phyloP scores from a whole-genome alignment of 2,329 filamentous ascomycete species.

The Aspergillus sp. region DNA sequence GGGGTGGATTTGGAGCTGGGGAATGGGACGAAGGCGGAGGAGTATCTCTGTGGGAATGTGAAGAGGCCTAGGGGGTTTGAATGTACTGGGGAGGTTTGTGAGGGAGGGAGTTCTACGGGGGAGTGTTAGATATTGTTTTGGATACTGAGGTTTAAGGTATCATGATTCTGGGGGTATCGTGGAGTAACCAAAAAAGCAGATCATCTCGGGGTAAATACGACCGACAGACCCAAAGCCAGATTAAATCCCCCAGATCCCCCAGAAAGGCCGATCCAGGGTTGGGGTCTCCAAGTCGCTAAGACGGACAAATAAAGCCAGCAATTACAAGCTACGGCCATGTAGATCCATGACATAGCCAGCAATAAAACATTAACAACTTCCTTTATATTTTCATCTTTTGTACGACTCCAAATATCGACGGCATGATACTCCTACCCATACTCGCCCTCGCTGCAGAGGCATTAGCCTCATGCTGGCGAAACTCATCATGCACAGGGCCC shows the following conservation, averaged over 20 bases:
- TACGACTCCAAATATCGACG: too few species aligned
- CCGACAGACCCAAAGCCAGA: background rate
- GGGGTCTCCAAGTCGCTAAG: background rate
- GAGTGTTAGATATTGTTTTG: conserved; percentile 18
- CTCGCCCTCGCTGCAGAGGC: background rate
- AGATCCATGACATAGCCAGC: too few species aligned
- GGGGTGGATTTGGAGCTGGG: conserved; percentile 18
- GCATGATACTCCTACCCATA: background rate
- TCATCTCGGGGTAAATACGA: background rate
- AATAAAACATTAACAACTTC: too few species aligned
- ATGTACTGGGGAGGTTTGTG: conserved; percentile 25
- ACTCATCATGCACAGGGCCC: conserved; percentile 55
- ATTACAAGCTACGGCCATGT: background rate
- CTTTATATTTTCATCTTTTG: too few species aligned
- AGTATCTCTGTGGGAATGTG: conserved; percentile 30
- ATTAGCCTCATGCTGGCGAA: conserved; percentile 51
- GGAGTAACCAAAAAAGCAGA: background rate
- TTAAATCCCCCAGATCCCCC: background rate
- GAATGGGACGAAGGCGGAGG: conserved; percentile 19
- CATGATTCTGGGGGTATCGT: background rate
- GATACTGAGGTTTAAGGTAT: too few species aligned
- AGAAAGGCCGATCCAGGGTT: background rate
- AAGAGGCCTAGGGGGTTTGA: conserved; percentile 20
- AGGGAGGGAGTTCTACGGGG: conserved; percentile 33
- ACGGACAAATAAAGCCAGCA: background rate